Base-by-base conservation (phyloP, 495 filamentous ascomycete species). In the Annulohypoxylon stygium region DNA sequence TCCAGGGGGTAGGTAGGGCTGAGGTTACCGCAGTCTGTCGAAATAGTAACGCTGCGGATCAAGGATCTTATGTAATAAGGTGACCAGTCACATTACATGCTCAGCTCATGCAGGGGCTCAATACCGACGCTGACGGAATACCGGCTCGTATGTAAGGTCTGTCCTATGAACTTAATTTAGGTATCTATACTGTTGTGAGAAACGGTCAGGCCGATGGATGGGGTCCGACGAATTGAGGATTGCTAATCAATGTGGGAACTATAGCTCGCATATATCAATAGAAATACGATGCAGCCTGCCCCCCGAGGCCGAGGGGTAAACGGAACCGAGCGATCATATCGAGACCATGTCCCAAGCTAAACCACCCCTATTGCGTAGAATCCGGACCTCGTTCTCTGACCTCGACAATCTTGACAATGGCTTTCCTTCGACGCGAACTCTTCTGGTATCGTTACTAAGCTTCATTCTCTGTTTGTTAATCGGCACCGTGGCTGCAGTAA, bases 331-430 rank as follows among this genome's bases (percentile, higher is more conserved):
- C 30, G n/a, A 57, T 47, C 43, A 20, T 9, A 20, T 37, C 30
- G 5, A 16, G 33, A 26, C 53, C 7, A 57, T 57, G 53, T 20
- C 53, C 36, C 36, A 37, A 37, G n/a, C 53, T 14, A 57, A 11
- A 57, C 33, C 33, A 57, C 33, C 53, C 33, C 30, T 37, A 57
- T 37, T 57, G 30, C 53, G 53, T 25, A 57, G 53, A 37, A 57
- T 57, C 5, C 33, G 53, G n/a, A 57, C 33, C 10, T 36, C 53
- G 8, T 57, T 57, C 53, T 34, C 53, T 57, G 36, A 16, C 7
- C 53, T 57, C 16, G 11, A 20, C 9, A 37, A 16, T 20, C 53
- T 18, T 10, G 33, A 57, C 16, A 33, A 20, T 23, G 53, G 53
- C 8, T 9, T 37, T 33, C 53, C 53, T 37, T 57, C 53, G 53